Evolutionary conservation across 495 filamentous ascomycete species (phyloP).

Genomic region (Penicillium herquei): DNA sequence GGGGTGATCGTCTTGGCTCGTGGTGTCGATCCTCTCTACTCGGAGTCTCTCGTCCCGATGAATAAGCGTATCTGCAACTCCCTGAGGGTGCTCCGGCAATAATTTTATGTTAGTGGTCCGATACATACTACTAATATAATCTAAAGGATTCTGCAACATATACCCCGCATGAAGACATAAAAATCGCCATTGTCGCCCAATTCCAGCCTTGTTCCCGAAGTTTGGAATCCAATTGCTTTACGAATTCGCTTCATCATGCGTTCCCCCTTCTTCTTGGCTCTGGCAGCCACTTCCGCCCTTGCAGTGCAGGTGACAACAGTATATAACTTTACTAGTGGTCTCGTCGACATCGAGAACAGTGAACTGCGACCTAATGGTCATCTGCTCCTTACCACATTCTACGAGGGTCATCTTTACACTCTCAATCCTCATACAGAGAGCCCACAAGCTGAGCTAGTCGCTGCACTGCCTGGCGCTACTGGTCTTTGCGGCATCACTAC

Average conservation of each 20-base stretch:
- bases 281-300: slow-evolving; percentile 4
- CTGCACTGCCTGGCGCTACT: slow-evolving; percentile 33
- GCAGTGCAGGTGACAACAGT: slow-evolving; percentile 12
- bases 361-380: slow-evolving; percentile 45
- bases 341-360: slow-evolving; percentile 42
- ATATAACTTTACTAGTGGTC: slow-evolving; percentile 20
- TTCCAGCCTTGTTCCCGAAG: too few relatives aligned
- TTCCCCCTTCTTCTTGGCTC: neutral
- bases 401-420: slow-evolving; percentile 27
- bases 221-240: neutral
- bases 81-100: too few relatives aligned
- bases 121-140: too few relatives aligned
- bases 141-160: too few relatives aligned
- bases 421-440: slow-evolving; percentile 18
- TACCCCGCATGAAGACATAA: too few relatives aligned
- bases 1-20: too few relatives aligned
- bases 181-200: too few relatives aligned
- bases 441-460: slow-evolving; percentile 32
- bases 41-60: too few relatives aligned
- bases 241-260: neutral
- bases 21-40: too few relatives aligned
- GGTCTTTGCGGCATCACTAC: slow-evolving; percentile 41
- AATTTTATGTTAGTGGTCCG: too few relatives aligned
- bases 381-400: slow-evolving; percentile 39
- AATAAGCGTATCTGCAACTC: too few relatives aligned